Percentiles rank a stretch among this genome's conserved stretches.
Evolutionary conservation across 805 yeast species (phyloP).

Genomic region (Kodamaea jinghongensis): DNA sequence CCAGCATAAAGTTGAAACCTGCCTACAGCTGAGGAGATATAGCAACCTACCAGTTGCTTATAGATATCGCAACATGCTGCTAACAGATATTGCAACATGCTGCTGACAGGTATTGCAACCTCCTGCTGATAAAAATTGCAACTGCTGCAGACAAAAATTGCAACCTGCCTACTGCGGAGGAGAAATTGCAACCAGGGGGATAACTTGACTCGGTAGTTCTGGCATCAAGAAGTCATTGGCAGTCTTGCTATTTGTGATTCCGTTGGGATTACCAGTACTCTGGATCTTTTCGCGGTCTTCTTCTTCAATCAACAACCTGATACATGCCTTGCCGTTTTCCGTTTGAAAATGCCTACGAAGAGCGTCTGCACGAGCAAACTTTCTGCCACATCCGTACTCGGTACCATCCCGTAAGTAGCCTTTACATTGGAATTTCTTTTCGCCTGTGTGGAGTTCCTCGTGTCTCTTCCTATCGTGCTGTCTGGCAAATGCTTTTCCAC

Average conservation of each 20-base stretch:
- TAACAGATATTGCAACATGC: too few relatives aligned
- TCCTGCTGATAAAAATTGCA: too few relatives aligned
- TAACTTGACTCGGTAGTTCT: conserved; percentile 4
- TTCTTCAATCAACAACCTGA: conserved; percentile 38
- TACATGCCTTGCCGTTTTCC: conserved; percentile 45
- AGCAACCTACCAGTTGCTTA: too few relatives aligned
- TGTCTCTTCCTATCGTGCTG: conserved; percentile 47
- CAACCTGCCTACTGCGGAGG: conserved; percentile 29
- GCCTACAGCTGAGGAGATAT: too few relatives aligned
- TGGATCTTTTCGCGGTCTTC: conserved; percentile 30
- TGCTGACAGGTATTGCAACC: too few relatives aligned
- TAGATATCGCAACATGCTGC: too few relatives aligned
- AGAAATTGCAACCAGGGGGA: conserved; percentile 38
- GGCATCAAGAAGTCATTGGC: conserved; percentile 11
- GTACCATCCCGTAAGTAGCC: conserved; percentile 48
- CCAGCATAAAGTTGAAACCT: too few relatives aligned
- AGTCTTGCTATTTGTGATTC: conserved; percentile 9
- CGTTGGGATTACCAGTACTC: conserved; percentile 9
- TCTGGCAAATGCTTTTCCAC: conserved; percentile 71
- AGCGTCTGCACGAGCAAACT: conserved; percentile 48
- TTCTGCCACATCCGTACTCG: conserved; percentile 46
- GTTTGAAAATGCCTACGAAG: conserved; percentile 46
- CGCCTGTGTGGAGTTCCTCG: conserved; percentile 66
- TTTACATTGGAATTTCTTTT: conserved; percentile 69
- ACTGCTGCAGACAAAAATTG: background rate